Evolutionary conservation across 768 basidiomycete genomes (phyloP), one percentile per base, ranked within the genome.

Genomic region (Russula emetica): DNA sequence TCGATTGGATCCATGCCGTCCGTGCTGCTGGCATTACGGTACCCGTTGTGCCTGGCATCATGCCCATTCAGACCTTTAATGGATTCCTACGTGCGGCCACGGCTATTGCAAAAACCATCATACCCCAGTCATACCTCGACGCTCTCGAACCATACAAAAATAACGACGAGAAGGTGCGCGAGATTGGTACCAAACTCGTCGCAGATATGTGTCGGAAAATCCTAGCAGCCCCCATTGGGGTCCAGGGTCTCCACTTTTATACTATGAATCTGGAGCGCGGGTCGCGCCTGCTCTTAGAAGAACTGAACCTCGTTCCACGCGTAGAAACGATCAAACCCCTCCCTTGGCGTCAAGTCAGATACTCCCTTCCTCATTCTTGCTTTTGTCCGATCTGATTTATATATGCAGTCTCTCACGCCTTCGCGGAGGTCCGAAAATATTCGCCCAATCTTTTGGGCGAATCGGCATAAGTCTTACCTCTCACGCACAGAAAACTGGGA

Each of bases 401-500:
- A 55, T 22, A 60, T 50, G 49, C 14, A 94, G 90, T 93, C 87
- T 22, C 89, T 98, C 69, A 98, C 96, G 2, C 94, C 95, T 22
- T 92, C 83, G 72, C 83, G 97, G 62, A 88, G 96, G 55, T 80
- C 85, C 67, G 97, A 99, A 76, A 88, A 84, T 54, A 98, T 96
- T 67, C 88, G 97, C 38, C 97, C 97, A 3, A 98, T 99, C 72
- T 98, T 98, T 80, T 98, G 96, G 95, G 94, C 97, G 14, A 98
- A 99, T 77, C 83, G 96, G 44, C 84, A 94, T 42, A 90, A 94
- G 72, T 97, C 94, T 1, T 98, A 98, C 74, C 80, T 98, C 52
- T 92, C 92, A 9, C 88, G 96, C 59, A 98, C 97, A 16, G 94
- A 97, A 73, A 92, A 97, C 72, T 99, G 97, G 97, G 97, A 99